Percentiles rank a stretch among this genome's conserved stretches.
Evolutionary conservation across 306 rosid genomes (phyloP).

Genomic region (Pyrus communis): DNA sequence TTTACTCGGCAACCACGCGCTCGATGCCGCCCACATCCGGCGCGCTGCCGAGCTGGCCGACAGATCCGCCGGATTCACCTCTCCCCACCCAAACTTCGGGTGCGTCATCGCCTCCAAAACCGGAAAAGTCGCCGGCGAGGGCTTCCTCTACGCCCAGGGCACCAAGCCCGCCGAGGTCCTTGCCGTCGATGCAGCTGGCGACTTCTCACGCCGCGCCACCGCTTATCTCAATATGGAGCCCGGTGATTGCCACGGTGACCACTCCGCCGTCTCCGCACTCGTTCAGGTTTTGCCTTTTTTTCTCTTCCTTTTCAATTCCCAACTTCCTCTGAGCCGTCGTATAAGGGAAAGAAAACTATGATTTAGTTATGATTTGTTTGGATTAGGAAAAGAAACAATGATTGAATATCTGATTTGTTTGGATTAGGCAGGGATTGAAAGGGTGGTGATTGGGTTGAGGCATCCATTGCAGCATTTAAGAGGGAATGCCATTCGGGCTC

Average conservation of each 20-base stretch:
- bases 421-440: conserved; percentile 75
- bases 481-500: conserved; percentile 68
- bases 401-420: background rate
- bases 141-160: conserved; percentile 84
- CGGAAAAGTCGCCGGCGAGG: conserved; percentile 63
- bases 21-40: conserved; percentile 45
- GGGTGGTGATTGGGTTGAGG: conserved; percentile 87
- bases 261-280: conserved; percentile 68
- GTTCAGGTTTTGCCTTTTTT: conserved; percentile 46
- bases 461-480: conserved; percentile 84
- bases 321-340: background rate
- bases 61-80: conserved; percentile 72
- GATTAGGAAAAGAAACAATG: background rate
- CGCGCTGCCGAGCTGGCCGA: conserved; percentile 72
- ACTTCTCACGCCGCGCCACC: conserved; percentile 39
- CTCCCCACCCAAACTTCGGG: conserved; percentile 90
- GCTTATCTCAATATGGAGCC: conserved; percentile 91
- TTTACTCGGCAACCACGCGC: conserved; percentile 10
- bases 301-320: conserved; percentile 5
- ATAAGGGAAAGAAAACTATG: background rate
- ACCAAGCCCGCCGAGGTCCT: conserved; percentile 73
- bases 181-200: conserved; percentile 61
- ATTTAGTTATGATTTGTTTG: background rate
- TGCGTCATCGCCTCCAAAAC: conserved; percentile 59
- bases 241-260: conserved; percentile 81